phyloP scores from a whole-genome alignment of 1,284 basidiomycete species.

The Tilletia setariae region DNA sequence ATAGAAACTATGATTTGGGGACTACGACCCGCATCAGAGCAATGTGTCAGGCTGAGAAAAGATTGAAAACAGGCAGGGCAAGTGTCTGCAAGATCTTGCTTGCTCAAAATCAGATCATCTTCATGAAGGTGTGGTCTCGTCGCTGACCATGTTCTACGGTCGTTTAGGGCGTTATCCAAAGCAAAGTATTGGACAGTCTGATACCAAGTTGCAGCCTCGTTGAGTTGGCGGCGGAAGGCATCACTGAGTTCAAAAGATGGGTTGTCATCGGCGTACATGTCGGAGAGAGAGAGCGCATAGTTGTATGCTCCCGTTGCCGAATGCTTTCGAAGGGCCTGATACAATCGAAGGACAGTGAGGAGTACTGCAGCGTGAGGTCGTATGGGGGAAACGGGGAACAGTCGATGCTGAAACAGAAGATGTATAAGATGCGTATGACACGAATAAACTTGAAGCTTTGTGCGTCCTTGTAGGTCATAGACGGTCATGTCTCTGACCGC shows the following conservation, averaged over 20 bases:
- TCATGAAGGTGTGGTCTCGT: neutral
- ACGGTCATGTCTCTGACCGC: too few relatives aligned
- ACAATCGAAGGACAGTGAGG: neutral
- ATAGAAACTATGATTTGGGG: neutral
- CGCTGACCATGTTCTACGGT: neutral
- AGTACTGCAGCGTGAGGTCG: neutral
- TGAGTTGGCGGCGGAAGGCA: neutral
- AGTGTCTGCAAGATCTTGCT: neutral
- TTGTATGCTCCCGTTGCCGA: neutral
- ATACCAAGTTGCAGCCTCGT: neutral
- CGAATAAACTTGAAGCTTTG: neutral
- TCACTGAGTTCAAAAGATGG: neutral
- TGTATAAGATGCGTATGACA: neutral
- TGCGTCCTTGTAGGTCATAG: neutral
- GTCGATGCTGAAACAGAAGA: neutral
- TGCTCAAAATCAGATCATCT: neutral
- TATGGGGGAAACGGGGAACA: neutral
- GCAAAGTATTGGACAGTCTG: neutral
- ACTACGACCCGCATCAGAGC: too few relatives aligned
- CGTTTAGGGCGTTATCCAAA: neutral
- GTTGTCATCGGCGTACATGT: neutral
- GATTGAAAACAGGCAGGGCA: neutral
- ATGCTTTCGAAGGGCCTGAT: neutral
- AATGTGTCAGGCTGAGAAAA: neutral
- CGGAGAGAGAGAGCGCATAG: neutral